Evolutionary conservation across 2,329 filamentous ascomycete species (phyloP).

Genomic region (Aspergillus flavus): DNA sequence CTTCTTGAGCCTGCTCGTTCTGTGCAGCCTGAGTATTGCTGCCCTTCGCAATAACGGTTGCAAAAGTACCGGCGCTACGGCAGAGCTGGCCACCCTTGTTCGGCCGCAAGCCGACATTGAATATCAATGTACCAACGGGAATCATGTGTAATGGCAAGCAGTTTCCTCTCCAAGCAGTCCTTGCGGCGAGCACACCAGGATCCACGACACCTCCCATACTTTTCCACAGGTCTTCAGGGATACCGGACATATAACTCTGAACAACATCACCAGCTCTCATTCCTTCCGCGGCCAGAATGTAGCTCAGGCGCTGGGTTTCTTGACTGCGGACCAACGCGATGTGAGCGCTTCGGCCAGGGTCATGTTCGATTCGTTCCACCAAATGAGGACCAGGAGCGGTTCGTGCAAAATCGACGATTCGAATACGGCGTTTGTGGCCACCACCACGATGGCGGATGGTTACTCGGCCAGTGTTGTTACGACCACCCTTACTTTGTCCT

Average conservation of each 20-base stretch:
- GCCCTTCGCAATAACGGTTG: constrained; percentile 85
- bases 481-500: constrained; percentile 87
- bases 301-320: constrained; percentile 74
- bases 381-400: constrained; percentile 77
- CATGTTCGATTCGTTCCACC: constrained; percentile 94
- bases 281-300: constrained; percentile 94
- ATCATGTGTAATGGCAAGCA: constrained; percentile 95
- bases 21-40: constrained; percentile 60
- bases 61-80: constrained; percentile 90
- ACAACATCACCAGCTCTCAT: constrained; percentile 89
- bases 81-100: constrained; percentile 84
- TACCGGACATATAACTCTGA: constrained; percentile 87
- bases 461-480: constrained; percentile 83
- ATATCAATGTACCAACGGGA: constrained; percentile 88
- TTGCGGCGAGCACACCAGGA: constrained; percentile 92
- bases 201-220: constrained; percentile 93
- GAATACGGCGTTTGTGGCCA: constrained; percentile 87
- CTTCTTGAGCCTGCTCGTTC: constrained; percentile 53
- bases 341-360: constrained; percentile 89
- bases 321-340: constrained; percentile 83
- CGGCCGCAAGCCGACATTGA: constrained; percentile 77
- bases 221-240: constrained; percentile 81
- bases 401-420: constrained; percentile 86
- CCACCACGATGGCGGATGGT: constrained; percentile 91
- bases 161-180: constrained; percentile 92